A percentile compares a stretch with the other conserved stretches of the same genome.
Conservation (phyloP, 1,284 basidiomycete species). For the Fomitiporia mediterranea region DNA sequence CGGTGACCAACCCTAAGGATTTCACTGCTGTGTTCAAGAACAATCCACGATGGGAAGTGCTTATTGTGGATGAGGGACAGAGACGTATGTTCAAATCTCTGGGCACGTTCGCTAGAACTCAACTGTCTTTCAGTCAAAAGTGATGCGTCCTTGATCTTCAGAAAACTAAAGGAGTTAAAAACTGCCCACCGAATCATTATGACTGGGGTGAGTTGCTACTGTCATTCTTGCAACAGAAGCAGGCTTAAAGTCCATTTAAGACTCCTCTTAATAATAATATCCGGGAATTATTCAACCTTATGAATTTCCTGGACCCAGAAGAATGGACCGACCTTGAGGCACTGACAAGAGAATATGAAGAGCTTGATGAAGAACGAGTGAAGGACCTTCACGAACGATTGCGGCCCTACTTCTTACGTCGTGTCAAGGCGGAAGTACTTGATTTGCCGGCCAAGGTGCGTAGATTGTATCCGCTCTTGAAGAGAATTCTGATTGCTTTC, state of each 20-base stretch:
- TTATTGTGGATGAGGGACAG: constrained; percentile 93
- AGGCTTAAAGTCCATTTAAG: constrained; percentile 33
- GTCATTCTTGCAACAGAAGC: not conserved
- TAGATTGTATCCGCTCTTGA: not conserved
- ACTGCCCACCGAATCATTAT: constrained; percentile 83
- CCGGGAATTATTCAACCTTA: constrained; percentile 89
- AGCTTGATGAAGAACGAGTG: constrained; percentile 73
- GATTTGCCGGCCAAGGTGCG: constrained; percentile 86
- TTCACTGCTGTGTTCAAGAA: constrained; percentile 71
- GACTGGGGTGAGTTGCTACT: constrained; percentile 61
- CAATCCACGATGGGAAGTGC: constrained; percentile 85
- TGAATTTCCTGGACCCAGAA: constrained; percentile 84
- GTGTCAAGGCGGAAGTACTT: constrained; percentile 90
- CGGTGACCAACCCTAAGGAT: constrained; percentile 60
- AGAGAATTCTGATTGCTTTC: constrained; percentile 19
- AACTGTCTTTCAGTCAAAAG: constrained; percentile 60
- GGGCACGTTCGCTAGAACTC: constrained; percentile 5
- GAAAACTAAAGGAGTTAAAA: constrained; percentile 75
- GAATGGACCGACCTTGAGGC: constrained; percentile 72
- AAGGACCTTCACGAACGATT: constrained; percentile 74
- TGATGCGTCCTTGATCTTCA: constrained; percentile 78
- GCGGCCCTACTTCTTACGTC: constrained; percentile 88
- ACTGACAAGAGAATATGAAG: constrained; percentile 68
- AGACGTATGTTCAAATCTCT: constrained; percentile 51
- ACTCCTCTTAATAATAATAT: constrained; percentile 98